These are phyloP conservation scores for Boletales sp. DNA, from an alignment of 768 basidiomycete species.

Conservation along the genomic window DNA sequence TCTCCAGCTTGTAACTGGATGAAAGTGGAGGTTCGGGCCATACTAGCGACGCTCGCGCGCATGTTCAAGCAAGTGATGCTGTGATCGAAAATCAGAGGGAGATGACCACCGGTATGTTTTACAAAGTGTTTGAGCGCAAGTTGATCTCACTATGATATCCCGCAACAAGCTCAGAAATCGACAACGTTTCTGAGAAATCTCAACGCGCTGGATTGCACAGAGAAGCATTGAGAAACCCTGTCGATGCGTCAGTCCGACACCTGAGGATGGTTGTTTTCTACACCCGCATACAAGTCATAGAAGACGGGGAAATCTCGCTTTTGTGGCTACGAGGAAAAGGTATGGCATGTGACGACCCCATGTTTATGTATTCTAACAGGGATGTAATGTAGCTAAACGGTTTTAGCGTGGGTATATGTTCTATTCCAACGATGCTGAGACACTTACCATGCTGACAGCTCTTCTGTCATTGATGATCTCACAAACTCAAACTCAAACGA, in stretches of 20 bases:
- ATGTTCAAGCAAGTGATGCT: too few species aligned
- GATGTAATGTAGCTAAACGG: conserved; percentile 1
- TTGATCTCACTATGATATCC: neutral
- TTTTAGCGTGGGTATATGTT: neutral
- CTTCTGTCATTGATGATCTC: neutral
- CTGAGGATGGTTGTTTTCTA: conserved; percentile 10
- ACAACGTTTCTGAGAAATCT: neutral
- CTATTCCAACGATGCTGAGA: too few species aligned
- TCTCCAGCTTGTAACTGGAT: too few species aligned
- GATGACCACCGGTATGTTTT: conserved; percentile 2
- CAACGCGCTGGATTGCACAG: neutral
- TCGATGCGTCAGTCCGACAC: too few species aligned
- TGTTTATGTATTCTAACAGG: neutral
- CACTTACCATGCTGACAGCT: too few species aligned
- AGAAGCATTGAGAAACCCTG: conserved; percentile 5
- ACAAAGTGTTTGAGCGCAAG: neutral
- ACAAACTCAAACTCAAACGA: neutral
- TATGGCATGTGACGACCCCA: neutral
- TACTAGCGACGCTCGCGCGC: too few species aligned
- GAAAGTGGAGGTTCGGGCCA: too few species aligned
- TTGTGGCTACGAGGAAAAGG: conserved; percentile 19
- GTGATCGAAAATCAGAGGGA: neutral
- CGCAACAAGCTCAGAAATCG: neutral
- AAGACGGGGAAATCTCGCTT: neutral
- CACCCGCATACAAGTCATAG: conserved; percentile 5